phyloP scores from a whole-genome alignment of 2,329 filamentous ascomycete genomes.

The Penicillium verrucosum region DNA sequence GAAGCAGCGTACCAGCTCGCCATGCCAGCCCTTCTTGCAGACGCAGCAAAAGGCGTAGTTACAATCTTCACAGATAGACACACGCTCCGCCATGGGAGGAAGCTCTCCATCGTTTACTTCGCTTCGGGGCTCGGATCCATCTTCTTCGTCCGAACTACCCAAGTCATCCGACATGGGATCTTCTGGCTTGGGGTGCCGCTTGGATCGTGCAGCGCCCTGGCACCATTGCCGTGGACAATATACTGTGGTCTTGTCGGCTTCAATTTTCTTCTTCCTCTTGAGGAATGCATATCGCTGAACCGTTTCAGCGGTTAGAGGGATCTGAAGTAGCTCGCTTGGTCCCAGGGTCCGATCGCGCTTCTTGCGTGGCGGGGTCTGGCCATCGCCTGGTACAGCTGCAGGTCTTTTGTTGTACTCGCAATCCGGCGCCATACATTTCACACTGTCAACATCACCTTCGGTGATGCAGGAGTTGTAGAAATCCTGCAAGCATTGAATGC shows the following conservation, averaged over 20 bases:
- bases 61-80: slow-evolving; percentile 86
- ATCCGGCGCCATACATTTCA: slow-evolving; percentile 75
- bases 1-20: slow-evolving; percentile 72
- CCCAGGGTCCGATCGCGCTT: slow-evolving; percentile 68
- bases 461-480: slow-evolving; percentile 87
- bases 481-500: slow-evolving; percentile 77
- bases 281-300: slow-evolving; percentile 85
- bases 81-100: slow-evolving; percentile 58
- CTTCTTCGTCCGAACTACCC: slow-evolving; percentile 51
- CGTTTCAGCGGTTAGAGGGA: slow-evolving; percentile 65
- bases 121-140: slow-evolving; percentile 38
- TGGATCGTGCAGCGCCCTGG: slow-evolving; percentile 78
- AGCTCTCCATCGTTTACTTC: slow-evolving; percentile 37
- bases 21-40: slow-evolving; percentile 86
- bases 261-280: slow-evolving; percentile 88
- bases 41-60: slow-evolving; percentile 79
- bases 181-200: slow-evolving; percentile 67
- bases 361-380: slow-evolving; percentile 45
- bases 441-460: slow-evolving; percentile 74
- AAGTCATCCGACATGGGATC: slow-evolving; percentile 58
- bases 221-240: slow-evolving; percentile 94
- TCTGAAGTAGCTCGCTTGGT: slow-evolving; percentile 78
- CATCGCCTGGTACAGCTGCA: slow-evolving; percentile 15
- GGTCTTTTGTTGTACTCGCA: slow-evolving; percentile 64
- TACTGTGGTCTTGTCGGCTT: slow-evolving; percentile 85